phyloP scores from a whole-genome alignment of 352 stramenopile species.

The Phytophthora tentaculata region DNA sequence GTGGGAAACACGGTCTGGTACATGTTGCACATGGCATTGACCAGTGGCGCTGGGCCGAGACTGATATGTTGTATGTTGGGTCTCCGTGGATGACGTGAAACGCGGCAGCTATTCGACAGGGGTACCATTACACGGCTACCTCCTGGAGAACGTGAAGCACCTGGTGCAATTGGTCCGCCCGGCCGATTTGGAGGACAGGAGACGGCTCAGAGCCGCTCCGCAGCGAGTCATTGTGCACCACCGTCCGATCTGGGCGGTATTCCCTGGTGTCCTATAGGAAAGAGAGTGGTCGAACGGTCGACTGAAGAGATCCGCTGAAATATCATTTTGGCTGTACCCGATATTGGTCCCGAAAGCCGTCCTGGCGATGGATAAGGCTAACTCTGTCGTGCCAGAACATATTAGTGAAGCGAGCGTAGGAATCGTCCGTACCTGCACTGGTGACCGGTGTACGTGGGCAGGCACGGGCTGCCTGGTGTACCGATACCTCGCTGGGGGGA shows the following conservation, averaged over 20 bases:
- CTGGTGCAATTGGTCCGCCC: neutral
- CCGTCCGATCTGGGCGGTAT: neutral
- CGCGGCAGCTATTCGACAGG: neutral
- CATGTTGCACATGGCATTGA: neutral
- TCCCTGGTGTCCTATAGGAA: neutral
- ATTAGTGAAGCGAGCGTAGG: neutral
- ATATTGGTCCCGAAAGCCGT: neutral
- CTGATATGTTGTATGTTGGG: neutral
- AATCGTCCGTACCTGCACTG: neutral
- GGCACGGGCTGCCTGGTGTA: neutral
- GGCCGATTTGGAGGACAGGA: neutral
- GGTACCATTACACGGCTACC: neutral
- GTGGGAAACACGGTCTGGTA: neutral
- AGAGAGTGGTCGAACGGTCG: conserved; percentile 6
- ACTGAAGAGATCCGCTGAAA: neutral
- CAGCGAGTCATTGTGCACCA: neutral
- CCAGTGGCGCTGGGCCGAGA: neutral
- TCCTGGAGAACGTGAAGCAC: neutral
- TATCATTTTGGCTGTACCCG: neutral
- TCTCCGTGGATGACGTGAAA: neutral
- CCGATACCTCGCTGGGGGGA: too few species aligned
- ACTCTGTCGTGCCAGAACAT: neutral
- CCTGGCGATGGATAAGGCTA: neutral
- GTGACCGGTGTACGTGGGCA: neutral
- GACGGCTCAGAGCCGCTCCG: neutral